phyloP scores from a whole-genome alignment of 192 early-diverging fungal species.

The Funneliformis mosseae region DNA sequence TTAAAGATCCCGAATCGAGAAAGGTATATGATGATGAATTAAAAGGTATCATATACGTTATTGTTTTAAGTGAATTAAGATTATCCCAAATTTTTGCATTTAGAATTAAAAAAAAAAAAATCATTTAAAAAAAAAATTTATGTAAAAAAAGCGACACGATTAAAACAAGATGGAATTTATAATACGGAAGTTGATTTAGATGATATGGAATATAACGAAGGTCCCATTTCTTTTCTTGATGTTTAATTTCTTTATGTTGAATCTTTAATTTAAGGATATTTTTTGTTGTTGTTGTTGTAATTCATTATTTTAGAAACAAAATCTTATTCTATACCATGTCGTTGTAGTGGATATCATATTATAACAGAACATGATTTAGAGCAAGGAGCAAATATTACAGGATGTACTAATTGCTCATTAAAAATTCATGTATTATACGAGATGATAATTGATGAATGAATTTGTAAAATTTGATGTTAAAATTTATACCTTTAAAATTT shows the following conservation, averaged over 20 bases:
- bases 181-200: slow-evolving; percentile 79
- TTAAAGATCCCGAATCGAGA: slow-evolving; percentile 48
- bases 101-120: background rate
- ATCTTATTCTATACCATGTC: slow-evolving; percentile 57
- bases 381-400: slow-evolving; percentile 59
- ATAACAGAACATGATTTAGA: slow-evolving; percentile 71
- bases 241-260: too few relatives aligned
- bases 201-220: slow-evolving; percentile 76
- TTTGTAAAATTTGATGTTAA: too few relatives aligned
- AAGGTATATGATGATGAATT: slow-evolving; percentile 56
- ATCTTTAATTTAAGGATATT: background rate
- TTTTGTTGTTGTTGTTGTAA: background rate
- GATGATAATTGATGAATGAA: slow-evolving; percentile 32
- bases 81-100: background rate
- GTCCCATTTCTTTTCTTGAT: background rate
- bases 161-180: slow-evolving; percentile 56
- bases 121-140: background rate
- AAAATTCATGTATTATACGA: slow-evolving; percentile 71
- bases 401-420: slow-evolving; percentile 70
- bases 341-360: slow-evolving; percentile 66
- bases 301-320: slow-evolving; percentile 33
- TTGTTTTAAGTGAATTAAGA: too few relatives aligned
- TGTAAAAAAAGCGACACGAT: slow-evolving; percentile 34
- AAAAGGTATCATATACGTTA: slow-evolving; percentile 49
- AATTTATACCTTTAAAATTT: too few relatives aligned